These are phyloP conservation scores for Streptanthus diversifolius DNA, from an alignment of 345 rosid species.

Conservation along the genomic window DNA sequence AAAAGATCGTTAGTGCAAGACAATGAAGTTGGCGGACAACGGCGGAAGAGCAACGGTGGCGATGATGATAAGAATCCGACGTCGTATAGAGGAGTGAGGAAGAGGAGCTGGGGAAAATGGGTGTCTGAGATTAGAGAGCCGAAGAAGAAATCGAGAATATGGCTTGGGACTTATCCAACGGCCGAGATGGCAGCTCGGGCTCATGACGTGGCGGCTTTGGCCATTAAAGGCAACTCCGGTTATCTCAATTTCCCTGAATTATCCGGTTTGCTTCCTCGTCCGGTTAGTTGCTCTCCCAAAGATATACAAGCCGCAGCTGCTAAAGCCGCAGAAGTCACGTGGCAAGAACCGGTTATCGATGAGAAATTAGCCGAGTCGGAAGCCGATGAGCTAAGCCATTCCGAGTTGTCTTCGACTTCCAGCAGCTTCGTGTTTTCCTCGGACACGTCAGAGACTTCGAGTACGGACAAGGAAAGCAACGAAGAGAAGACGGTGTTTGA, in stretches of 20 bases:
- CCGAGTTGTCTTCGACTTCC: conserved; percentile 23
- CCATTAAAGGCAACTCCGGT: conserved; percentile 71
- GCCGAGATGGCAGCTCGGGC: conserved; percentile 98
- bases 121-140: conserved; percentile 93
- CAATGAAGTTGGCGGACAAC: conserved; percentile 2
- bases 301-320: conserved; percentile 88
- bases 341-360: conserved; percentile 7
- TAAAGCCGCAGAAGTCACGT: conserved; percentile 56
- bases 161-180: conserved; percentile 87
- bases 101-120: conserved; percentile 96
- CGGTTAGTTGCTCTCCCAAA: conserved; percentile 55
- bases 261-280: conserved; percentile 61
- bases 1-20: conserved; percentile 7
- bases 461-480: conserved; percentile 34
- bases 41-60: not conserved
- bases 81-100: conserved; percentile 81
- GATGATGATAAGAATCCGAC: conserved; percentile 34
- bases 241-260: conserved; percentile 76
- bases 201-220: conserved; percentile 79
- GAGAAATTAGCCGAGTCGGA: conserved; percentile 1
- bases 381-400: conserved; percentile 32
- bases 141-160: conserved; percentile 82
- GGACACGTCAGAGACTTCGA: conserved; percentile 39
- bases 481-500: conserved; percentile 62
- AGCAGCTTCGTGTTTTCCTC: conserved; percentile 23